Percentiles rank a stretch among this genome's conserved stretches.
These are phyloP conservation scores for Solanum dulcamara DNA, from an alignment of 257 asterid genomes.

Conservation along the genomic window DNA sequence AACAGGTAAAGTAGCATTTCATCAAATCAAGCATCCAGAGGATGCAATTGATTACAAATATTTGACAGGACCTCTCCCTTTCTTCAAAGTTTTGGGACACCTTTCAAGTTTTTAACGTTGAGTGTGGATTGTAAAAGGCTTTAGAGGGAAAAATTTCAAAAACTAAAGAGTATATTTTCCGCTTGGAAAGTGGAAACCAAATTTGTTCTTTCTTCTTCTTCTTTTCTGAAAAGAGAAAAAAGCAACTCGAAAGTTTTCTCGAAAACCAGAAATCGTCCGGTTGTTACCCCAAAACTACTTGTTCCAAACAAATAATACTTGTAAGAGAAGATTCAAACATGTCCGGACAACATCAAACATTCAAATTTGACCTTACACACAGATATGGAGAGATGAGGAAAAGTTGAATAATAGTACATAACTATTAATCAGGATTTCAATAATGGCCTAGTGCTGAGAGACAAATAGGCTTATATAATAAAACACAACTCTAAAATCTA, in stretches of 20 bases:
- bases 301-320: background rate
- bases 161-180: background rate
- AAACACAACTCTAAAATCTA: background rate
- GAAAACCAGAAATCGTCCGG: background rate
- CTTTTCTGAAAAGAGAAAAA: background rate
- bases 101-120: background rate
- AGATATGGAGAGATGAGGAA: background rate
- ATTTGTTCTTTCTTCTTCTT: background rate
- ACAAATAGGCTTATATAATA: background rate
- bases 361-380: background rate
- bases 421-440: background rate
- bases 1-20: background rate
- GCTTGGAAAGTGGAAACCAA: background rate
- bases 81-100: background rate
- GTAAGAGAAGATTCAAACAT: background rate
- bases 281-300: background rate
- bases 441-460: background rate
- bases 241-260: background rate
- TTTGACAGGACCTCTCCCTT: background rate
- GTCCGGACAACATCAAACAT: background rate
- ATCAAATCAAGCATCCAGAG: background rate
- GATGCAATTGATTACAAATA: background rate
- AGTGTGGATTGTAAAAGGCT: background rate
- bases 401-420: background rate
- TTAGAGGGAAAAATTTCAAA: background rate